Evolutionary conservation across 2,329 filamentous ascomycete genomes (phyloP).

Genomic region (Elsinoe batatas): DNA sequence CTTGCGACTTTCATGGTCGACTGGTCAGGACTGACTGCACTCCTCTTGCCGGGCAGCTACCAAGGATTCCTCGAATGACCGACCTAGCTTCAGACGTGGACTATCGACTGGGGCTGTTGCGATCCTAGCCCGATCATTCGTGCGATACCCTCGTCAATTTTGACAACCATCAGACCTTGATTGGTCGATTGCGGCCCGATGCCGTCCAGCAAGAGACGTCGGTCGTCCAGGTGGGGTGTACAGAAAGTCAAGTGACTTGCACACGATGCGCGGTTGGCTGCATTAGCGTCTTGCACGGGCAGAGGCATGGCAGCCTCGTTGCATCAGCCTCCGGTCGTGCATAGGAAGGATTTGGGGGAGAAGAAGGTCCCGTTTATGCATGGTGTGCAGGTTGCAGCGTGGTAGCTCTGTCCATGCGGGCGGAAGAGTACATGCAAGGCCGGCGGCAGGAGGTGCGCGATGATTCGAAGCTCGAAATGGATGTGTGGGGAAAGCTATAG

Average conservation of each 20-base stretch:
- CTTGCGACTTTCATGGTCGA: not conserved
- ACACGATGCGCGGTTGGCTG: not conserved
- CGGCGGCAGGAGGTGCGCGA: conserved; percentile 1
- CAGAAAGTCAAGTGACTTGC: conserved; percentile 9
- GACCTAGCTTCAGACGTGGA: not conserved
- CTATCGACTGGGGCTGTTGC: not conserved
- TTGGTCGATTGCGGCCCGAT: conserved; percentile 9
- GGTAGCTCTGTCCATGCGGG: conserved; percentile 1
- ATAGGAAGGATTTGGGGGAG: not conserved
- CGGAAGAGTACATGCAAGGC: not conserved
- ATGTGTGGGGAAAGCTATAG: conserved; percentile 7
- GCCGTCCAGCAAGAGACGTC: not conserved
- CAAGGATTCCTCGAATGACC: not conserved
- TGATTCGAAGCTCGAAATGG: conserved; percentile 1
- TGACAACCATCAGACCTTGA: not conserved
- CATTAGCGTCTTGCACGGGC: not conserved
- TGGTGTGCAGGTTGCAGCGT: not conserved
- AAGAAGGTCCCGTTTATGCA: not conserved
- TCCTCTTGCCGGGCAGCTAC: no score
- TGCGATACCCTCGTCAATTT: not conserved
- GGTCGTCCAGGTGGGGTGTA: not conserved
- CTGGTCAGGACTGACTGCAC: not conserved
- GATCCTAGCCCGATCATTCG: not conserved
- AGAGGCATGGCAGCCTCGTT: conserved; percentile 5
- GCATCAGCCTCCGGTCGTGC: not conserved